Conservation (phyloP, 2,329 filamentous ascomycete species). For the Aureobasidium lini region DNA sequence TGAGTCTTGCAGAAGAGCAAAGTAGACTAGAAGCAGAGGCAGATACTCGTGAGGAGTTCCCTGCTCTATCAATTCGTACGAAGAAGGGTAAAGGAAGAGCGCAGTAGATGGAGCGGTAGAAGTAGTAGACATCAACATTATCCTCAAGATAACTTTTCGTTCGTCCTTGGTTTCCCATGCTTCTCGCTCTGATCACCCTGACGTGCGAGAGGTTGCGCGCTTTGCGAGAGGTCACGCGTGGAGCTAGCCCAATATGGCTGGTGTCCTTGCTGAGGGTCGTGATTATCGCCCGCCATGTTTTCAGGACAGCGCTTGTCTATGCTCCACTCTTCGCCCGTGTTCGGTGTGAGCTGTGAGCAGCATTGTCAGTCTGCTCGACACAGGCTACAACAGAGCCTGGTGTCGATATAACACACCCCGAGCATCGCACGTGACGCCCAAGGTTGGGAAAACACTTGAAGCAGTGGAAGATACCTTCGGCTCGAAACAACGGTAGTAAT, state of each 20-base stretch:
- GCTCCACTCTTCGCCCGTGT: too few species aligned
- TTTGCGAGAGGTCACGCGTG: not conserved
- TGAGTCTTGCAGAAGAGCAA: conserved; percentile 54
- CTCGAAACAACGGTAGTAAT: too few species aligned
- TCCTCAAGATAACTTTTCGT: not conserved
- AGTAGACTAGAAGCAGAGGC: conserved; percentile 27
- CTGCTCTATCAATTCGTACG: conserved; percentile 20
- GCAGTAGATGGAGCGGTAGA: not conserved
- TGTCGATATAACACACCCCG: too few species aligned
- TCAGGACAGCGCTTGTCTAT: too few species aligned
- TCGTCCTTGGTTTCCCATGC: not conserved
- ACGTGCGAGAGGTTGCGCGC: too few species aligned
- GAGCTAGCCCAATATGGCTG: not conserved
- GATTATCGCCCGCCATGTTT: not conserved
- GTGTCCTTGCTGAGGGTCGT: not conserved
- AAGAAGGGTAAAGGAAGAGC: not conserved
- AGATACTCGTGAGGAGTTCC: conserved; percentile 21
- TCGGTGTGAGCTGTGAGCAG: too few species aligned
- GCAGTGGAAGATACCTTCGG: too few species aligned
- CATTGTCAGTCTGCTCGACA: too few species aligned
- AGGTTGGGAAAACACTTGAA: too few species aligned
- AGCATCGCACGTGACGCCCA: too few species aligned
- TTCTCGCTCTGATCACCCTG: too few species aligned
- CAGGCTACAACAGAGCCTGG: too few species aligned
- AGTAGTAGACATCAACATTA: not conserved